Percentiles rank a stretch among this genome's conserved stretches.
Conservation (phyloP, 73 alveolate genomes). For the Loxodes magnus region DNA sequence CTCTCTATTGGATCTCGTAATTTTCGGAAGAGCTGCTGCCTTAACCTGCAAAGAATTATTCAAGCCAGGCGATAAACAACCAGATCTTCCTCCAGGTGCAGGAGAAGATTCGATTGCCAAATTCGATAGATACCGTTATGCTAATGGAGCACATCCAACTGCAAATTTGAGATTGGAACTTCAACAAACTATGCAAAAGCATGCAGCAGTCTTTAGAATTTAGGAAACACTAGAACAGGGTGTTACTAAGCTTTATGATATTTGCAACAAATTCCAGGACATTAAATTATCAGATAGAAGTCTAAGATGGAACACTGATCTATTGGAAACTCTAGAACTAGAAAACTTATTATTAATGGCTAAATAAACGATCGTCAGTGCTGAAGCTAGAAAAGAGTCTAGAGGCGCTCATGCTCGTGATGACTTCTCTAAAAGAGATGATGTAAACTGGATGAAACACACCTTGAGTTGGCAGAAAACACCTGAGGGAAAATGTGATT, state of each 20-base stretch:
- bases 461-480: constrained; percentile 37
- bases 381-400: constrained; percentile 66
- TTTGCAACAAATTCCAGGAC: constrained; percentile 33
- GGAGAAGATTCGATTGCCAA: constrained; percentile 84
- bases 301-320: constrained; percentile 71
- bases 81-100: constrained; percentile 66
- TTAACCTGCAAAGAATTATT: constrained; percentile 37
- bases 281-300: constrained; percentile 69
- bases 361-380: constrained; percentile 51
- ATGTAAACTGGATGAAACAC: constrained; percentile 77
- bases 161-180: constrained; percentile 69
- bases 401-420: constrained; percentile 85
- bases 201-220: constrained; percentile 73
- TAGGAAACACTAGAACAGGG: constrained; percentile 63
- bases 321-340: constrained; percentile 64
- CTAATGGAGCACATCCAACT: constrained; percentile 74
- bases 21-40: constrained; percentile 94
- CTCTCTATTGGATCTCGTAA: constrained; percentile 93
- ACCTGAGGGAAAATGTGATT: constrained; percentile 21
- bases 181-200: constrained; percentile 80
- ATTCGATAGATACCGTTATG: constrained; percentile 68
- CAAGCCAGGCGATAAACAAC: constrained; percentile 69
- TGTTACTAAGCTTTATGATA: constrained; percentile 35
- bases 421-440: constrained; percentile 66
- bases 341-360: constrained; percentile 59